Percentiles rank a stretch among this genome's conserved stretches.
These are phyloP conservation scores for Barnettozyma hawaiiensis DNA, from an alignment of 1,139 yeast genomes.

Conservation along the genomic window DNA sequence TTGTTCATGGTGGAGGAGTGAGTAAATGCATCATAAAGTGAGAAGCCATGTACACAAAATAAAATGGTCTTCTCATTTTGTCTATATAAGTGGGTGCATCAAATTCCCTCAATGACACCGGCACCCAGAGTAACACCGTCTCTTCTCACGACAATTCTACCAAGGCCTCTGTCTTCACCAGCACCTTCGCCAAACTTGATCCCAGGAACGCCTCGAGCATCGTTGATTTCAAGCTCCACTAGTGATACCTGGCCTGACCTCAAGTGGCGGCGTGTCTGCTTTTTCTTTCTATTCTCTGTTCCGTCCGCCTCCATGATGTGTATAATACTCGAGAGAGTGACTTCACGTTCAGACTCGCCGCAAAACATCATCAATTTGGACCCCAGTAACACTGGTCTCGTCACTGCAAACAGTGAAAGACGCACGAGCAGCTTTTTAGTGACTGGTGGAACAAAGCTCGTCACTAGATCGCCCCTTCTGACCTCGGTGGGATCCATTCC, in stretches of 20 bases:
- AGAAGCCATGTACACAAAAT: neutral
- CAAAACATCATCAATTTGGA: constrained; percentile 78
- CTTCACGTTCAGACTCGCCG: constrained; percentile 53
- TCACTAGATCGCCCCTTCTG: constrained; percentile 69
- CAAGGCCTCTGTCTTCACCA: constrained; percentile 58
- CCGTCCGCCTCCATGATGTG: constrained; percentile 2
- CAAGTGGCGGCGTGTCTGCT: constrained; percentile 64
- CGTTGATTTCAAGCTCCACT: constrained; percentile 60
- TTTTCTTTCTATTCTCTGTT: constrained; percentile 43
- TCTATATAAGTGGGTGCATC: too few relatives aligned
- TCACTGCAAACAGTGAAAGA: constrained; percentile 62
- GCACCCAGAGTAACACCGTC: constrained; percentile 90
- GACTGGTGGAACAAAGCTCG: constrained; percentile 44
- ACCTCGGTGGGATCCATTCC: constrained; percentile 45
- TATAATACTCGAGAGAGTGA: neutral
- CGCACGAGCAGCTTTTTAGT: constrained; percentile 49
- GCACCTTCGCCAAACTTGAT: constrained; percentile 37
- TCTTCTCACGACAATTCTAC: constrained; percentile 77
- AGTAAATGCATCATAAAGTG: too few relatives aligned
- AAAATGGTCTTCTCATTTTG: neutral
- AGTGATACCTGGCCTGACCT: constrained; percentile 68
- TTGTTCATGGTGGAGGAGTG: too few relatives aligned
- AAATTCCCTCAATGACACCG: constrained; percentile 45
- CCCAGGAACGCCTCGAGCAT: constrained; percentile 50
- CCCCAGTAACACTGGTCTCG: constrained; percentile 74